Conservation (phyloP, 495 filamentous ascomycete species). For the Lentithecium fluviatile region DNA sequence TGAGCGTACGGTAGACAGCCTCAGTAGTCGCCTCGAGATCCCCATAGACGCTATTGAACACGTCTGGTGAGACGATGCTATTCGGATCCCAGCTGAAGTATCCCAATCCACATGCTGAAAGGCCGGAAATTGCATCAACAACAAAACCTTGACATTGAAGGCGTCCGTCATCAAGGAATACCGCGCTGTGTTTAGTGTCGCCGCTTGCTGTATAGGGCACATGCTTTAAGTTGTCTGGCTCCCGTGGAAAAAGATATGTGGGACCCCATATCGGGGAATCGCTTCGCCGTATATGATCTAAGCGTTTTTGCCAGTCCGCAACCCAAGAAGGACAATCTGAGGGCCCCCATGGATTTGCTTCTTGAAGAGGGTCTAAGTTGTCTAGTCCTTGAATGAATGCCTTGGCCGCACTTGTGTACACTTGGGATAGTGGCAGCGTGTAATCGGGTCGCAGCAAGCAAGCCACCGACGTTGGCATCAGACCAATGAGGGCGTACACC, state of each 20-base stretch:
- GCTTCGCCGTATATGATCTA: not conserved
- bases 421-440: not conserved
- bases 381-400: not conserved
- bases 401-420: not conserved
- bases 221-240: not conserved
- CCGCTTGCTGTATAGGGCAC: not conserved
- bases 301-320: not conserved
- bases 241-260: not conserved
- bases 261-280: not conserved
- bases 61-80: not conserved
- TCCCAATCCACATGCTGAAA: not conserved
- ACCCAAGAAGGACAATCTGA: not conserved
- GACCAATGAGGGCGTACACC: not conserved
- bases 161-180: not conserved
- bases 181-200: not conserved
- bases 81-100: not conserved
- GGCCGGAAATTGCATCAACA: not conserved
- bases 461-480: not conserved
- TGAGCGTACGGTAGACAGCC: not conserved
- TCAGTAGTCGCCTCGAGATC: not conserved
- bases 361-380: not conserved
- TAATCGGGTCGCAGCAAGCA: not conserved
- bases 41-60: not conserved
- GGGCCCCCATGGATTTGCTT: slow-evolving; percentile 7
- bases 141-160: not conserved